Base-by-base conservation (phyloP, 257 asterid species). In the Perilla frutescens region DNA sequence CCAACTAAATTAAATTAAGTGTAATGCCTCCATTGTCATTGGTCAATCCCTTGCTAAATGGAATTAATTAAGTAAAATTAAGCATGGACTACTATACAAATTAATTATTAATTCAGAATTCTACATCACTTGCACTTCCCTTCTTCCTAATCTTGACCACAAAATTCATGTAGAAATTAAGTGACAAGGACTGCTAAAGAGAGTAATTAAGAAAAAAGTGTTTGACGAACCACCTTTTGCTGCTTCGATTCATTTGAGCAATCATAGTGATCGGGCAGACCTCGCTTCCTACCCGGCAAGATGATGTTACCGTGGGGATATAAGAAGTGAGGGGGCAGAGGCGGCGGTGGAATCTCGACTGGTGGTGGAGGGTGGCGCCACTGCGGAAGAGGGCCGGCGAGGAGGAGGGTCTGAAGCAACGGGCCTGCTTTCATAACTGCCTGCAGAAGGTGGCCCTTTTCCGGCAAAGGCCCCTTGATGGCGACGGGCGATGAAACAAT, bases 341-440 rank as follows among this genome's bases (percentile, higher is more conserved):
- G 94, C 13, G 94, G 94, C 1, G 91, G 84, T 45, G 98, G 98
- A 66, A 90, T 88, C 69, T 88, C 95, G 0, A 92, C 81, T 0
- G 93, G 85, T 4, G 98, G 97, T 11, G 98, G 98, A 36, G 97
- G 98, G 89, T 90, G 96, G 84, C 94, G 90, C 98, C 98, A 92
- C 83, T 81, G 90, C 0, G 98, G 98, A 2, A 92, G 89, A 40
- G 97, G 96, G 2, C 98, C 98, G 20, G 96, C 94, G 58, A 92
- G 86, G 66, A 92, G 81, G 48, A 90, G 90, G 11, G 96, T 87
- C 75, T 92, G 96, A 3, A 92, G 86, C 34, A 92, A 69, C 4
- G 98, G 97, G 26, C 98, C 98, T 41, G 98, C 98, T 70, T 84
- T 84, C 84, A 87, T 87, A 41, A 92, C 96, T 54, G 98, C 96